These are phyloP conservation scores for Mycocentrospora acerina DNA, from an alignment of 2,329 filamentous ascomycete genomes.

Conservation along the genomic window DNA sequence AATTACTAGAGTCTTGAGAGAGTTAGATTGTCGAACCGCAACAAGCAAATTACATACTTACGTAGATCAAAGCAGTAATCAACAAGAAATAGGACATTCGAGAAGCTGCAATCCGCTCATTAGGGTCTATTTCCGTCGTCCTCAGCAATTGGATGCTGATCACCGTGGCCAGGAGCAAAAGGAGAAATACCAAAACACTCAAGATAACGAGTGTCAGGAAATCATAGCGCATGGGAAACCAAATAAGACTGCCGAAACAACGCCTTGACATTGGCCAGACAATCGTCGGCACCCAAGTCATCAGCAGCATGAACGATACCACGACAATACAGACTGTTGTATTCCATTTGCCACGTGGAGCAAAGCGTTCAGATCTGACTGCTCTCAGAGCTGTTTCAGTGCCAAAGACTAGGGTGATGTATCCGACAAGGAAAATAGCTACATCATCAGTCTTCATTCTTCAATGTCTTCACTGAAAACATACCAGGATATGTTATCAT, in stretches of 20 bases:
- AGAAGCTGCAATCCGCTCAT: slow-evolving; percentile 65
- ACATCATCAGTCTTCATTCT: slow-evolving; percentile 21
- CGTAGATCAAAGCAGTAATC: slow-evolving; percentile 57
- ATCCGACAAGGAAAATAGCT: slow-evolving; percentile 69
- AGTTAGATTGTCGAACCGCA: slow-evolving; percentile 5
- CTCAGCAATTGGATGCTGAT: slow-evolving; percentile 61
- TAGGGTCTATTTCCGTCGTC: slow-evolving; percentile 56
- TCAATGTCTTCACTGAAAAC: too few species aligned
- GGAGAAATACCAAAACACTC: slow-evolving; percentile 51
- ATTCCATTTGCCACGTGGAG: slow-evolving; percentile 61
- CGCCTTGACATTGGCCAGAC: slow-evolving; percentile 58
- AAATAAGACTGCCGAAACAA: slow-evolving; percentile 69
- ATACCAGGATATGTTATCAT: slow-evolving; percentile 44
- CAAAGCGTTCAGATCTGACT: slow-evolving; percentile 58
- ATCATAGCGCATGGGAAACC: slow-evolving; percentile 66
- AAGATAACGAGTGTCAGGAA: slow-evolving; percentile 59
- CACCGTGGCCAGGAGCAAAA: slow-evolving; percentile 54
- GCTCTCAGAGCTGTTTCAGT: slow-evolving; percentile 62
- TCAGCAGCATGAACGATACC: slow-evolving; percentile 54
- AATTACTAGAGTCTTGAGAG: slow-evolving; percentile 56
- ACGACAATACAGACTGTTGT: slow-evolving; percentile 58
- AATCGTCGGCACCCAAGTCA: slow-evolving; percentile 61
- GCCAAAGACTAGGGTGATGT: slow-evolving; percentile 65
- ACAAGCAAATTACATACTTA: slow-evolving; percentile 42
- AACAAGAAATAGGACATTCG: slow-evolving; percentile 69